These are phyloP conservation scores for Malassezia psittaci DNA, from an alignment of 1,284 basidiomycete species.

Conservation along the genomic window DNA sequence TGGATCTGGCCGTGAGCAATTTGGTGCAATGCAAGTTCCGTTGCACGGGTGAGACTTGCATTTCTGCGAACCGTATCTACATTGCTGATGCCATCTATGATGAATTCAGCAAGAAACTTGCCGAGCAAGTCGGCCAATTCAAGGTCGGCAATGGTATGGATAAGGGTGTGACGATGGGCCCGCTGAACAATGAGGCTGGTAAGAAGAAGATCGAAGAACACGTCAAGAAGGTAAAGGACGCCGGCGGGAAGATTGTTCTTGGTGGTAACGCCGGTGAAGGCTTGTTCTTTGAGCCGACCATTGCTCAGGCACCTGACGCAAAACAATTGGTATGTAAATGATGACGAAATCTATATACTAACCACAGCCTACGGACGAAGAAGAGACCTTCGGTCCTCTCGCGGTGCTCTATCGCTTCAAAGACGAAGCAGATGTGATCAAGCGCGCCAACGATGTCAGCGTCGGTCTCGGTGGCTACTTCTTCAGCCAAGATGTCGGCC, in stretches of 20 bases:
- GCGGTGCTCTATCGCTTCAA: constrained; percentile 63
- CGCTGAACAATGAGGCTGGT: constrained; percentile 77
- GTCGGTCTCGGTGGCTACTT: constrained; percentile 65
- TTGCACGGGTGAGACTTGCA: constrained; percentile 76
- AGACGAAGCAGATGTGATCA: constrained; percentile 82
- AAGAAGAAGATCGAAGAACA: constrained; percentile 78
- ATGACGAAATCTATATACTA: neutral
- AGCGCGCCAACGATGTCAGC: constrained; percentile 70
- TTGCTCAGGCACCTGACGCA: constrained; percentile 51
- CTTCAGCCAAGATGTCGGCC: constrained; percentile 62
- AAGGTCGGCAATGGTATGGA: constrained; percentile 83
- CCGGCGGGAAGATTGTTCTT: constrained; percentile 75
- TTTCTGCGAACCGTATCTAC: constrained; percentile 53
- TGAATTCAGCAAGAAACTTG: constrained; percentile 70
- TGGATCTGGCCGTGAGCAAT: constrained; percentile 82
- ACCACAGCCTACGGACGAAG: constrained; percentile 49
- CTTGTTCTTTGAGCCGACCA: constrained; percentile 74
- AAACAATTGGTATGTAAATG: constrained; percentile 57
- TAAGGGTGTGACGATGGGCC: constrained; percentile 68
- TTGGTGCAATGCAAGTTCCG: constrained; percentile 87
- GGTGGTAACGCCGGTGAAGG: constrained; percentile 63
- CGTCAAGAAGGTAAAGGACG: constrained; percentile 69
- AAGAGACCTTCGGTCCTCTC: constrained; percentile 48
- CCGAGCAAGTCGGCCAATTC: constrained; percentile 74
- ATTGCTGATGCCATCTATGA: constrained; percentile 63